These are phyloP conservation scores for Oryza meyeriana DNA, from an alignment of 176 grass and related monocot genomes.

Conservation along the genomic window DNA sequence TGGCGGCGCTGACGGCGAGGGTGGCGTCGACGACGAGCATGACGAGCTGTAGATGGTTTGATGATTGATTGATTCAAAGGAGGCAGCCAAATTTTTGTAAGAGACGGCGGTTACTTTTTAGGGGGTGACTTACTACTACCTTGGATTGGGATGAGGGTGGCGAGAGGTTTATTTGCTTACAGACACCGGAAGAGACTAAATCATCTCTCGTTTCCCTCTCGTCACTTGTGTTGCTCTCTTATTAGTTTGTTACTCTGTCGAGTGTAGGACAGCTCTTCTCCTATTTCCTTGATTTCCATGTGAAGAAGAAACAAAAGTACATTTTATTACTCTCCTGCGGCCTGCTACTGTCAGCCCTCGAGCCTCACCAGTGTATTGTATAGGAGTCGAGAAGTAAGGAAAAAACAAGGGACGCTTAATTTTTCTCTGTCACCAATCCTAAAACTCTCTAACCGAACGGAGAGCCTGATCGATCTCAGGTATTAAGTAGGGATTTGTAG, in stretches of 20 bases:
- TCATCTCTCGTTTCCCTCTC: not conserved
- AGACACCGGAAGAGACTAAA: not conserved
- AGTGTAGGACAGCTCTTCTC: no score
- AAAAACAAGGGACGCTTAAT: no score
- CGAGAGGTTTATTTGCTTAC: not conserved
- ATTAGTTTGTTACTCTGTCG: not conserved
- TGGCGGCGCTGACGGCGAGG: not conserved
- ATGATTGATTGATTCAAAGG: not conserved
- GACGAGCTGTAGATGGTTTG: constrained; percentile 54
- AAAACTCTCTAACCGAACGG: no score
- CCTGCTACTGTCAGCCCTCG: no score
- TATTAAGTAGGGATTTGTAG: no score
- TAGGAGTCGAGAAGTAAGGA: no score
- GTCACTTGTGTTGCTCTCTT: not conserved
- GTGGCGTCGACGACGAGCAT: constrained; percentile 34
- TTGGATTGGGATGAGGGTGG: not conserved
- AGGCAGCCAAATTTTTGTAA: constrained; percentile 41
- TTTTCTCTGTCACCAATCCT: no score
- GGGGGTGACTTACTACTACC: not conserved
- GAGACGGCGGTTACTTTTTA: constrained; percentile 2
- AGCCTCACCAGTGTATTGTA: no score
- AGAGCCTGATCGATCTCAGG: no score
- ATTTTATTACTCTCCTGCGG: no score
- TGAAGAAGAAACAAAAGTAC: no score
- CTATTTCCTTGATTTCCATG: no score